Percentiles rank a stretch among this genome's conserved stretches.
Evolutionary conservation across 306 rosid species (phyloP).

Genomic region (Acacia melanoxylon): DNA sequence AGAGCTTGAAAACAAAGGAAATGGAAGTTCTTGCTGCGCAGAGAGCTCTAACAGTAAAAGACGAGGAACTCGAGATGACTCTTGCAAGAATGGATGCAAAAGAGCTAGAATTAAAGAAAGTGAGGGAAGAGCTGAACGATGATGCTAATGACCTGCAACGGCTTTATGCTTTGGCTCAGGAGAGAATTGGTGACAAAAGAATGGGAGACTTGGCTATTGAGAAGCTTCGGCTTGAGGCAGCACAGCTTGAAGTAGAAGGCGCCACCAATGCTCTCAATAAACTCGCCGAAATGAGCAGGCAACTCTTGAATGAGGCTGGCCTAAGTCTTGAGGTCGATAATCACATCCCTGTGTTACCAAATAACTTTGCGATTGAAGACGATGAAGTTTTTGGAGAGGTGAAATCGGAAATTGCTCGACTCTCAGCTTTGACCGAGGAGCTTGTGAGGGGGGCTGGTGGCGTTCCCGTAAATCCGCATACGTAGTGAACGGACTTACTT

Average conservation of each 20-base stretch:
- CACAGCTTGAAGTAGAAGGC: constrained; percentile 77
- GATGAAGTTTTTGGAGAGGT: constrained; percentile 43
- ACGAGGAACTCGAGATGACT: constrained; percentile 73
- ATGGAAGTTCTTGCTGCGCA: constrained; percentile 70
- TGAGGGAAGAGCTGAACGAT: constrained; percentile 49
- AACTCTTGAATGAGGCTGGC: constrained; percentile 55
- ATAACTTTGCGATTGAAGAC: constrained; percentile 19
- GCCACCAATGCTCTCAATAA: constrained; percentile 79
- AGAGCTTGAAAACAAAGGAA: constrained; percentile 66
- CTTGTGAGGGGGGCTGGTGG: constrained; percentile 76
- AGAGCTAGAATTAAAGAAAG: constrained; percentile 56
- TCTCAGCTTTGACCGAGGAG: constrained; percentile 71
- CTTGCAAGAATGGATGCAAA: constrained; percentile 57
- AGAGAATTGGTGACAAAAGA: constrained; percentile 52
- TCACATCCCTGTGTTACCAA: constrained; percentile 23
- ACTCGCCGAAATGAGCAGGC: constrained; percentile 62
- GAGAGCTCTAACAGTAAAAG: constrained; percentile 69
- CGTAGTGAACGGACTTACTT: constrained; percentile 2
- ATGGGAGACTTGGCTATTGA: constrained; percentile 67
- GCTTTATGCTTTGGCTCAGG: constrained; percentile 63
- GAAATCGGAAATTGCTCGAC: constrained; percentile 56
- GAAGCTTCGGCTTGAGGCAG: constrained; percentile 84
- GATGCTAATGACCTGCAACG: constrained; percentile 60
- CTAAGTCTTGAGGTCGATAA: constrained; percentile 47
- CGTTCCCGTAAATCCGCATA: constrained; percentile 37